These are phyloP conservation scores for Penicillium thymicola DNA, from an alignment of 2,329 filamentous ascomycete genomes.

Conservation along the genomic window DNA sequence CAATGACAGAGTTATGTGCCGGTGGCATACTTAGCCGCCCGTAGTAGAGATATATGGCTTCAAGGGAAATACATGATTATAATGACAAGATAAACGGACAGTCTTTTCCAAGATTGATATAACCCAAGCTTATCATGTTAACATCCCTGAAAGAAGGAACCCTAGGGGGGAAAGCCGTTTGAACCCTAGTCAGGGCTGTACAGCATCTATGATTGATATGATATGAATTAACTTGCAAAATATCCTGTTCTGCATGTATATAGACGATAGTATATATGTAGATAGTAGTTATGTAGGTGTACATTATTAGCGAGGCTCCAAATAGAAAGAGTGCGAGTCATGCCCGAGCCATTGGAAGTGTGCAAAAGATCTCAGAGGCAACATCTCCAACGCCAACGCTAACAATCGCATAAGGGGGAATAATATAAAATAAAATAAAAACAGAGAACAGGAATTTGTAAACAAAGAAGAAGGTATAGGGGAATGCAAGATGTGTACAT, in stretches of 20 bases:
- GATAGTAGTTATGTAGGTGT: not conserved
- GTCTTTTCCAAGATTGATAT: too few relatives aligned
- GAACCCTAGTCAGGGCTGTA: too few relatives aligned
- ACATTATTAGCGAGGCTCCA: constrained; percentile 1
- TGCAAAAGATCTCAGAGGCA: not conserved
- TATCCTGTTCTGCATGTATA: not conserved
- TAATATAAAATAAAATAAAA: constrained; percentile 2
- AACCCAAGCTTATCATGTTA: not conserved
- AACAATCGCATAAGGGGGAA: constrained; percentile 9
- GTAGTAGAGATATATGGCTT: too few relatives aligned
- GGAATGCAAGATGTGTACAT: not conserved
- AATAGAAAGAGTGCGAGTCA: not conserved
- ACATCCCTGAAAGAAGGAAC: too few relatives aligned
- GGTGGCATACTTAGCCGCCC: too few relatives aligned
- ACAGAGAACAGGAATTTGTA: not conserved
- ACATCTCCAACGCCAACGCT: constrained; percentile 14
- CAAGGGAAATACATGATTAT: too few relatives aligned
- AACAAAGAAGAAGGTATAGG: not conserved
- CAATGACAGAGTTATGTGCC: too few relatives aligned
- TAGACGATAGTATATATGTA: too few relatives aligned
- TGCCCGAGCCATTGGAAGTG: not conserved
- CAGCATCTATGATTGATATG: too few relatives aligned
- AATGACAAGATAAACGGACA: too few relatives aligned
- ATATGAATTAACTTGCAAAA: too few relatives aligned
- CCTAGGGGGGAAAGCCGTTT: too few relatives aligned